Conservation (phyloP, 2,329 filamentous ascomycete genomes). For the Arthrobotrys entomopaga region DNA sequence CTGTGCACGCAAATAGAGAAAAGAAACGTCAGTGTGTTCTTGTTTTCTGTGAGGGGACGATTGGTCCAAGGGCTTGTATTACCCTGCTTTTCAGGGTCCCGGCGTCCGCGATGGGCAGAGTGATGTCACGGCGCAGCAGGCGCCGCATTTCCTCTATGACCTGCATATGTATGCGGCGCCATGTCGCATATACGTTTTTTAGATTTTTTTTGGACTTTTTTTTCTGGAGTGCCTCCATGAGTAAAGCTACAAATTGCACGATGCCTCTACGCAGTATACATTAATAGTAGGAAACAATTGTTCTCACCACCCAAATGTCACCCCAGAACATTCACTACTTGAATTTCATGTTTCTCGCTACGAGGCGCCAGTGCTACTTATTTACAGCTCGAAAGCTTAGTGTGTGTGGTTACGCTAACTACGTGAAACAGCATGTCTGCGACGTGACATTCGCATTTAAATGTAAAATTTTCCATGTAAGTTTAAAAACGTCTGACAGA, state of each 20-base stretch:
- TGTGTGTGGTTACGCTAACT: no score
- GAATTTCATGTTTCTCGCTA: no score
- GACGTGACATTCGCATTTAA: no score
- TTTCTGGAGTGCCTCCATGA: neutral
- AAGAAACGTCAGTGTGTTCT: neutral
- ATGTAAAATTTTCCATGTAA: no score
- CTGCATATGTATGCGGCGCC: slow-evolving; percentile 49
- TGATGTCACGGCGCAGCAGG: slow-evolving; percentile 46
- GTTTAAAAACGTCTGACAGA: no score
- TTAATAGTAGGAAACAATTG: neutral
- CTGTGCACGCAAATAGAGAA: neutral
- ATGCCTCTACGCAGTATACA: neutral
- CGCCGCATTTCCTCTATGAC: slow-evolving; percentile 39
- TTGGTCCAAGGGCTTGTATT: neutral
- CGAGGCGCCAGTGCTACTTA: no score
- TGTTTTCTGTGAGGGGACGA: slow-evolving; percentile 38
- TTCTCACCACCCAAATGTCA: no score
- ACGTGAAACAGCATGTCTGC: no score
- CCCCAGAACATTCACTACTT: no score
- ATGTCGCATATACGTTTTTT: slow-evolving; percentile 13
- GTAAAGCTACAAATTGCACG: neutral
- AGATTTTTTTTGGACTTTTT: no score
- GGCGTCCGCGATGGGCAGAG: neutral
- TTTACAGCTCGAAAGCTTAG: no score
- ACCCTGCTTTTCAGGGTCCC: slow-evolving; percentile 43